Base-by-base conservation (phyloP, 306 rosid genomes). In the Prunus persica region DNA sequence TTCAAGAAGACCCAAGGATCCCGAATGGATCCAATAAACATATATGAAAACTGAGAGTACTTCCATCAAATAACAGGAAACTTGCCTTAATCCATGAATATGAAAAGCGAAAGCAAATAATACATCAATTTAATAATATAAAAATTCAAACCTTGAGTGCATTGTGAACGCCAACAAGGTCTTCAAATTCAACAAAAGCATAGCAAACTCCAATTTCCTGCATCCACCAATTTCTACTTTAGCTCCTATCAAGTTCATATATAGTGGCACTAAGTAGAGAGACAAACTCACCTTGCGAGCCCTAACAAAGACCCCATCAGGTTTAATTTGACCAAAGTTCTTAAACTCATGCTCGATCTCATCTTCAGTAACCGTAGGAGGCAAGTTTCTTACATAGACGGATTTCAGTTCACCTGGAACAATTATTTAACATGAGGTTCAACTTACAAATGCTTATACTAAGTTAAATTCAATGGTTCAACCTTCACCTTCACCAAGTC, bases 131-230 rank as follows among this genome's bases (percentile, higher is more conserved):
- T 67, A 15, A 70, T n/a, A 11, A 63, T 20, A 76, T 5, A 56
- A 76, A 27, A 19, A 60, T 32, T 45, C 71, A 83, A 76, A 92
- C 99, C 99, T 90, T 88, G 52, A 95, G 93, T 2, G 97, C 93
- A 76, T 84, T 90, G 85, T 90, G 97, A 76, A 92, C 96, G 10
- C 99, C 90, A 63, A 51, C 8, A 62, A 92, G 77, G 82, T 95
- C 99, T 86, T 95, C 99, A 41, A 88, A 95, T 86, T 95, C 99
- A 70, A 95, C 99, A 79, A 95, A 90, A 62, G 97, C 99, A 73
- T 92, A 90, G 86, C 99, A 95, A 65, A 90, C 96, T 78, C 97
- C 97, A 72, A 95, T 85, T 79, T 95, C 99, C 99, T 95, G 96
- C n/a, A 76, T 41, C 60, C 32, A 72, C 30, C 67, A 81, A 75